Evolutionary conservation across 169 alveolate genomes (phyloP), one percentile per base, ranked within the genome.

Genomic region (Cryptosporidium ubiquitum): DNA sequence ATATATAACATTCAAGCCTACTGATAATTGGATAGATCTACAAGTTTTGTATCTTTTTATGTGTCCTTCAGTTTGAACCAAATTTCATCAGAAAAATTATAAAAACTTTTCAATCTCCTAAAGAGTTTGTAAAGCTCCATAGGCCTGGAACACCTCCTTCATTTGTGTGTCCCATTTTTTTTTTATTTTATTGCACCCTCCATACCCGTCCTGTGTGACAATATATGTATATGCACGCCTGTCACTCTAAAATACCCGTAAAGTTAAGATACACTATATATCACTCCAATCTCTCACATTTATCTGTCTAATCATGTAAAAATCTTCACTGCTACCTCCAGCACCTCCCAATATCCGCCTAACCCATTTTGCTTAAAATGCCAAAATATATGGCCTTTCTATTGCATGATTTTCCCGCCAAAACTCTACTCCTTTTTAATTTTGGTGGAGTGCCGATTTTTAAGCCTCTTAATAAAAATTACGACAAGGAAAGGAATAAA

Each of bases 401-500:
- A 5, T 29, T 47, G 47, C 66, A 49, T 70, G 60, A 47, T 42
- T 69, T 23, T 6, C 84, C 51, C 69, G 84, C 64, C 60, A 31
- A 69, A 47, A 51, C 71, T 35, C 57, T 18, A n/a, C 31, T 58
- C 42, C 33, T 58, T 57, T 26, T 74, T 49, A 26, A 9, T 39
- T 33, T 31, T 33, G 55, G 12, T 20, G 10, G 58, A 26, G 7
- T 33, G 20, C 7, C 12, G 71, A 31, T 18, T 37, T 2, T 26
- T 58, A 12, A 74, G 39, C 29, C 71, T 52, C 23, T 49, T 79
- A 9, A 79, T 23, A 3, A 64, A 42, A 39, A 79, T 37, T 3
- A 79, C 58, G 12, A 64, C 29, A n/a, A 79, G 52, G 31, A 79
- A 64, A 26, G 89, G 75, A 79, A 79, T 61, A 7, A 79, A 64